Evolutionary conservation across 2,329 filamentous ascomycete genomes (phyloP), one percentile per base, ranked within the genome.

Genomic region (Orbilia brochopaga): DNA sequence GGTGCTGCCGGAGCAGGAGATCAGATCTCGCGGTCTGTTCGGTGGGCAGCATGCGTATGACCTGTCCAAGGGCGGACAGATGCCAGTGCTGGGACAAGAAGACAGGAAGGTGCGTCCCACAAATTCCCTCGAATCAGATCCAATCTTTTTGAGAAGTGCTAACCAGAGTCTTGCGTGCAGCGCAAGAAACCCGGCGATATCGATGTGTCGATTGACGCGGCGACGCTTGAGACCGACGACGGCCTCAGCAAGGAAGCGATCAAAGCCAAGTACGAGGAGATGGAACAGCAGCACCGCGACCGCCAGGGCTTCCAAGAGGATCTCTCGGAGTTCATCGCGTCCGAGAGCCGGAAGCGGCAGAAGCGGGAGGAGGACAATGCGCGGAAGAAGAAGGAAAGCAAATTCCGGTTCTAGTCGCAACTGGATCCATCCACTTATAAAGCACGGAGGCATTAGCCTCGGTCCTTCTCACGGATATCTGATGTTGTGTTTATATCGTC

Each of bases 121-220:
- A 13, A 15, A 1, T 21, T 30, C 11, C n/a, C 30, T 6, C n/a
- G n/a, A 3, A n/a, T 46, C 21, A n/a, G 0, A 23, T 46, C 21
- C 27, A n/a, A n/a, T n/a, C n/a, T n/a, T n/a, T n/a, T 7, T 27
- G 56, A 53, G 3, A n/a, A 21, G 30, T n/a, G 32, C 55, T 35
- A 37, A 58, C 42, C n/a, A 50, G 44, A 51, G 40, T 13, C 21
- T 37, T 11, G 35, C 19, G 24, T 53, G 48, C 21, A 77, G 82
- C 86, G 91, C 77, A 99, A 97, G 86, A 96, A 97, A 85, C 92
- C 90, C 2, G 94, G 93, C 44, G 94, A 99, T 79, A 86, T 99
- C 23, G 94, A 99, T 76, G 89, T 97, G 27, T 91, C 92, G 23
- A 87, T 99, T 74, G 92, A 97, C 77, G 86, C 91, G 3, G 93